Percentiles rank a stretch among this genome's conserved stretches.
Evolutionary conservation across 1,284 basidiomycete species (phyloP).

Genomic region (Cryptococcus sp.): DNA sequence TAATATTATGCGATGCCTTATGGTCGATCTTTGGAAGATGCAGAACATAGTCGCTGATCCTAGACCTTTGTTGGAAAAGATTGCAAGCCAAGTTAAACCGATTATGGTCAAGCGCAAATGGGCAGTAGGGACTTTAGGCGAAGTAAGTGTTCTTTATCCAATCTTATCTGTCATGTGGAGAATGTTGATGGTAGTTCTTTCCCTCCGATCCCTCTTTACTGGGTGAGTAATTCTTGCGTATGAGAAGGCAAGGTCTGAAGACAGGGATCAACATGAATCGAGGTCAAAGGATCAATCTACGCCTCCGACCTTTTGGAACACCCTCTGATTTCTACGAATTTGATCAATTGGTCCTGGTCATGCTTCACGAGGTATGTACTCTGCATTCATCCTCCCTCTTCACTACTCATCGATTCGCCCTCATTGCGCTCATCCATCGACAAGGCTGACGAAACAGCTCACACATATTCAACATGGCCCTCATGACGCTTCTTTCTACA

Average conservation of each 20-base stretch:
- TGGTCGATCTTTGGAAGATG: background rate
- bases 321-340: slow-evolving; percentile 69
- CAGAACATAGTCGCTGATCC: background rate
- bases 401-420: background rate
- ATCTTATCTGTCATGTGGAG: background rate
- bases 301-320: slow-evolving; percentile 66
- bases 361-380: slow-evolving; percentile 73
- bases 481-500: slow-evolving; percentile 75
- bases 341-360: slow-evolving; percentile 66
- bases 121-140: slow-evolving; percentile 72
- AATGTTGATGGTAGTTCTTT: slow-evolving; percentile 57
- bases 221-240: slow-evolving; percentile 54
- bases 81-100: slow-evolving; percentile 77
- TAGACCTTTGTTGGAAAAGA: slow-evolving; percentile 59
- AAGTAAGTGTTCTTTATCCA: slow-evolving; percentile 49
- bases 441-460: slow-evolving; percentile 55
- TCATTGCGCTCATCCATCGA: too few relatives aligned
- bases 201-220: slow-evolving; percentile 68
- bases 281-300: slow-evolving; percentile 73
- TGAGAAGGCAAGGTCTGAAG: background rate
- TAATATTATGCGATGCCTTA: too few relatives aligned
- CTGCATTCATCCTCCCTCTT: background rate
- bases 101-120: slow-evolving; percentile 79
- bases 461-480: slow-evolving; percentile 83
- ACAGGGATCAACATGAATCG: slow-evolving; percentile 58